These are phyloP conservation scores for Cyberlindnera euphorbiiphila DNA, from an alignment of 805 yeast genomes.

Conservation along the genomic window DNA sequence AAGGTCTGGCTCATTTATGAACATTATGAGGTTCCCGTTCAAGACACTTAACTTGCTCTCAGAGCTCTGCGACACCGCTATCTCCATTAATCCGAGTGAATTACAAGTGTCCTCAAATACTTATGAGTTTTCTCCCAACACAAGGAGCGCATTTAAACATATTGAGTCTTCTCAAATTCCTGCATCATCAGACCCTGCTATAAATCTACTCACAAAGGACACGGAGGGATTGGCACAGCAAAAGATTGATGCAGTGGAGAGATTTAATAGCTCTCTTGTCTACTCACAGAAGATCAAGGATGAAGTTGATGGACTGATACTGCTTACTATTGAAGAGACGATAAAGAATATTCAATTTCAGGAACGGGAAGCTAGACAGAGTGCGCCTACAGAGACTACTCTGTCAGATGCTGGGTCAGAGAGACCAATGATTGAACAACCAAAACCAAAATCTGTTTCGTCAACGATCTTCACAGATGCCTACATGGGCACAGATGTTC, in stretches of 20 bases:
- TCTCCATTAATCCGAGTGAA: slow-evolving; percentile 71
- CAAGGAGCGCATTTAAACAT: slow-evolving; percentile 50
- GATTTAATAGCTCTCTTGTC: slow-evolving; percentile 70
- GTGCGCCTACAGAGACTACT: slow-evolving; percentile 7
- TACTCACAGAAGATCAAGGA: slow-evolving; percentile 72
- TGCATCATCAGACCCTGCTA: slow-evolving; percentile 60
- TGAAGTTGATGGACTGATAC: slow-evolving; percentile 71
- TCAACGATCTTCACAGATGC: slow-evolving; percentile 37
- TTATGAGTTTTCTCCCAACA: slow-evolving; percentile 53
- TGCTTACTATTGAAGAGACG: slow-evolving; percentile 59
- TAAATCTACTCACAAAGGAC: slow-evolving; percentile 59
- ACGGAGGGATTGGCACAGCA: slow-evolving; percentile 56
- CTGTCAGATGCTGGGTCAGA: slow-evolving; percentile 6
- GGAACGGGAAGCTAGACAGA: slow-evolving; percentile 17
- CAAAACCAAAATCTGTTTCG: slow-evolving; percentile 22
- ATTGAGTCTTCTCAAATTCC: slow-evolving; percentile 39
- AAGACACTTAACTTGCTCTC: slow-evolving; percentile 53
- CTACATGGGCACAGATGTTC: slow-evolving; percentile 37
- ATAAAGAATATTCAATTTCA: slow-evolving; percentile 43
- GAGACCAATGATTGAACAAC: slow-evolving; percentile 20
- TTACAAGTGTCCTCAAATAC: slow-evolving; percentile 29
- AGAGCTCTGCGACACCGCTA: slow-evolving; percentile 71
- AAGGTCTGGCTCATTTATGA: slow-evolving; percentile 40
- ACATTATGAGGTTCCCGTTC: slow-evolving; percentile 51
- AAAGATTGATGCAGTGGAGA: slow-evolving; percentile 64